A percentile compares a stretch with the other conserved stretches of the same genome.
Conservation (phyloP, 2,329 filamentous ascomycete genomes). For the Arthrobotrys conoides region DNA sequence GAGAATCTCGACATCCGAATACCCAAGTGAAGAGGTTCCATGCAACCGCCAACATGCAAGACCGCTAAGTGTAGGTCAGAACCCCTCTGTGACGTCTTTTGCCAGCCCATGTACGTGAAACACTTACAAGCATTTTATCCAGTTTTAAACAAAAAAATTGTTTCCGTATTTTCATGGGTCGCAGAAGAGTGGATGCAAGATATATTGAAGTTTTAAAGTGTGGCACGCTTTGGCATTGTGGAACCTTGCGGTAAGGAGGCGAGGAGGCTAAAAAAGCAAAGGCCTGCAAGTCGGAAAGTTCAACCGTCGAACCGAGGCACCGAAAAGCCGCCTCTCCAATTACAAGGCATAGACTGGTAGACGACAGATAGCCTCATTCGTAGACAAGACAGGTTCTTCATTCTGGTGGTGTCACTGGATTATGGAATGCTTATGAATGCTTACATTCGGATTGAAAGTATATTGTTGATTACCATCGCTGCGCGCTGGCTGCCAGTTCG, state of each 20-base stretch:
- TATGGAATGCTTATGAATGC: slow-evolving; percentile 60
- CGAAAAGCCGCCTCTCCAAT: slow-evolving; percentile 43
- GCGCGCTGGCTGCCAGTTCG: too few species aligned
- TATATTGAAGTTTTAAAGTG: slow-evolving; percentile 47
- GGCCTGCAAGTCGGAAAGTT: slow-evolving; percentile 26
- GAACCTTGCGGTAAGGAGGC: slow-evolving; percentile 39
- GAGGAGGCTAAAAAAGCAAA: slow-evolving; percentile 55
- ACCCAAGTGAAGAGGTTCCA: background rate
- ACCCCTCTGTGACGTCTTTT: slow-evolving; percentile 41
- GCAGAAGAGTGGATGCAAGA: slow-evolving; percentile 28
- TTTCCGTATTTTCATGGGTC: slow-evolving; percentile 32
- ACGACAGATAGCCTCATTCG: slow-evolving; percentile 39
- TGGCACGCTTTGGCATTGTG: slow-evolving; percentile 49
- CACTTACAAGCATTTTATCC: slow-evolving; percentile 31
- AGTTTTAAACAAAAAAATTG: slow-evolving; percentile 32
- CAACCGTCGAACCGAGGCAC: slow-evolving; percentile 56
- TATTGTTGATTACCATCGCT: background rate
- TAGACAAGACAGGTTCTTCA: background rate
- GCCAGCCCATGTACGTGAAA: slow-evolving; percentile 37
- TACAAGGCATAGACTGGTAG: slow-evolving; percentile 9
- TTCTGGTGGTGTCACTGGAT: slow-evolving; percentile 37
- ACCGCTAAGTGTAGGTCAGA: slow-evolving; percentile 8
- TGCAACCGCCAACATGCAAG: slow-evolving; percentile 6
- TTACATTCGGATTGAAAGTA: slow-evolving; percentile 23
- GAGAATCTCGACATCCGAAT: slow-evolving; percentile 1